Evolutionary conservation across 345 rosid genomes (phyloP), one percentile per base, ranked within the genome.

Genomic region (Zanthoxylum bungeanum): DNA sequence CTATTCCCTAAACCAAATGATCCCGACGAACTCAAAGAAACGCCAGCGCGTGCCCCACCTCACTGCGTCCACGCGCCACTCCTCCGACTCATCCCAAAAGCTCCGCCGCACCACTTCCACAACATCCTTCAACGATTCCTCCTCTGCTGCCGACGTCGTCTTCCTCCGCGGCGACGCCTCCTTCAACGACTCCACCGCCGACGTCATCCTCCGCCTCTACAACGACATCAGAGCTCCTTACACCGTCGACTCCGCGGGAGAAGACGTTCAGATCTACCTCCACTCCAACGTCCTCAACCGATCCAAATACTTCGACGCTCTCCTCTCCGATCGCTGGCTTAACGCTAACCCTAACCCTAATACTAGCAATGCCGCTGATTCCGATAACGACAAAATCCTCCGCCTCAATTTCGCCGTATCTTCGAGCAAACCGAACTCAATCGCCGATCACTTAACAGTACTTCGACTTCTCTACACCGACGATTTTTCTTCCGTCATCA

Each of bases 321-420:
- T 85, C 27, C 78, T 89, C 34, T 89, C 94, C 39, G 88, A 80
- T 30, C 87, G 91, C 4, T 89, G 94, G 94, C 80, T 77, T 27
- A 63, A 66, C 55, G 44, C 68, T 8, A 42, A 66, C 55, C 50
- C 68, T 8, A 42, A 21, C 12, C 17, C 12, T 3, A 40, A 5
- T 39, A 39, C 19, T 1, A 55, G 9, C 63, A 39, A 56, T 68
- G 72, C 24, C 27, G 22, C 40, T 14, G 75, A 62, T 19, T 25
- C 65, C 36, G 46, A 30, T 22, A 69, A 61, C 50, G 65, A 17
- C 12, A 60, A 65, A n/a, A 14, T 60, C 19, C 49, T 72, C 42
- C 74, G 24, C 24, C 74, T 81, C 55, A 78, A 76, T 39, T 73
- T 81, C 4, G 79, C 53, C 28, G 84, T 86, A 4, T 71, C 71